Evolutionary conservation across 345 rosid genomes (phyloP), one percentile per base, ranked within the genome.

Genomic region (Eucalyptus curtisii): DNA sequence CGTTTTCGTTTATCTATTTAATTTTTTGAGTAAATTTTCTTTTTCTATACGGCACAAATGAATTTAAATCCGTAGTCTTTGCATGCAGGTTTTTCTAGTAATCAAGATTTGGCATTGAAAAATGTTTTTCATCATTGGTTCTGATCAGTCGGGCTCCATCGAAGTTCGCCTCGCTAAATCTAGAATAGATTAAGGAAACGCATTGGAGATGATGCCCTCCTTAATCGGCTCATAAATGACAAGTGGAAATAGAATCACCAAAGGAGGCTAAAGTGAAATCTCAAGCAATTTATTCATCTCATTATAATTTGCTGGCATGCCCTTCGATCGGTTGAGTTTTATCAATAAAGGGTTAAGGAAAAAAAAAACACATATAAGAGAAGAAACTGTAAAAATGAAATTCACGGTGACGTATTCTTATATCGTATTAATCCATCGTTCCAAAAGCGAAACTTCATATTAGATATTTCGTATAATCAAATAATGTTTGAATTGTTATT

Each of bases 391-490:
- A 9, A 4, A 66, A 66, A 66, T 16, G 3, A 64, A 66, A 66
- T 66, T 31, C 6, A 31, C 12, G 0, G 3, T 30, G 3, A 17
- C 6, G 8, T 16, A 31, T 15, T 68, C 24, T 68, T 4, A 4
- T 15, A 31, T 16, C 1, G 1, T 8, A 66, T 31, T n/a, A 16
- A n/a, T 66, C 7, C 2, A 8, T 68, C 24, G 0, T 68, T 68
- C 0, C 1, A 16, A 68, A 68, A 33, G 5, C 11, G 7, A 15
- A 68, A 37, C 14, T 37, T 12, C 0, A 5, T 24, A 19, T 71
- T 20, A 9, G 20, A 71, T 71, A 71, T 71, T 71, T 15, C 3
- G 3, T 31, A 19, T 31, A 31, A 68, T 33, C 0, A 17, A 16
- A 68, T 37, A 10, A 71, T 5, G 45, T 71, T 10, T 19, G 27